These are phyloP conservation scores for Tetrahymena thermophila DNA, from an alignment of 73 alveolate genomes.

Conservation along the genomic window DNA sequence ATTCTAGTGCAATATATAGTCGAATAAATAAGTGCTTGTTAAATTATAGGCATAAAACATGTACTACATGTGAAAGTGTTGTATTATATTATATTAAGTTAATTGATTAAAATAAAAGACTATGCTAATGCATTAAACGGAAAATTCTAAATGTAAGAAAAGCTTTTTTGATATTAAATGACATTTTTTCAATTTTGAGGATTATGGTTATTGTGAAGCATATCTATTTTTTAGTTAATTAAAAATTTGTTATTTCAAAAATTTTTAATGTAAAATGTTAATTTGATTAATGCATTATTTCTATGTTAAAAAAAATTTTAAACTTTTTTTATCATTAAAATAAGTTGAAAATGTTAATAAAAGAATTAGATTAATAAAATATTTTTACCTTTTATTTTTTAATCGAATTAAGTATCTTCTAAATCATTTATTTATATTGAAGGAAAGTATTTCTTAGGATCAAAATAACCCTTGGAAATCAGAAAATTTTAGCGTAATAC, in stretches of 20 bases:
- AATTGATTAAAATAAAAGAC: not conserved
- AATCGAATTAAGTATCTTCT: not conserved
- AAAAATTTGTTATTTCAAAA: not conserved
- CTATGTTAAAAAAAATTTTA: too few species aligned
- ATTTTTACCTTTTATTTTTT: not conserved
- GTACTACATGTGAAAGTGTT: not conserved
- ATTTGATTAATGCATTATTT: not conserved
- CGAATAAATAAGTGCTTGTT: too few species aligned
- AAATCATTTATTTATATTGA: not conserved
- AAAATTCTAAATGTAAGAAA: too few species aligned
- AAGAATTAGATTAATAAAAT: not conserved
- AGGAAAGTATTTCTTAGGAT: not conserved
- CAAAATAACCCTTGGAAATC: conserved; percentile 32
- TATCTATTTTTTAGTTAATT: not conserved
- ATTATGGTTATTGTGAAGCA: not conserved
- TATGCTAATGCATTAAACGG: not conserved
- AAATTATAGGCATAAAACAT: too few species aligned
- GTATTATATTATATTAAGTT: too few species aligned
- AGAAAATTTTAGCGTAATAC: conserved; percentile 33
- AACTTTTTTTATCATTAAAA: too few species aligned
- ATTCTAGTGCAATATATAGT: too few species aligned
- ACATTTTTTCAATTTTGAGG: not conserved
- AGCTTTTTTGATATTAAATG: not conserved
- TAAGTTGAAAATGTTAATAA: too few species aligned
- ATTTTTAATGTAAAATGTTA: not conserved